Base-by-base conservation (phyloP, 306 rosid genomes). In the Glycine tomentella region DNA sequence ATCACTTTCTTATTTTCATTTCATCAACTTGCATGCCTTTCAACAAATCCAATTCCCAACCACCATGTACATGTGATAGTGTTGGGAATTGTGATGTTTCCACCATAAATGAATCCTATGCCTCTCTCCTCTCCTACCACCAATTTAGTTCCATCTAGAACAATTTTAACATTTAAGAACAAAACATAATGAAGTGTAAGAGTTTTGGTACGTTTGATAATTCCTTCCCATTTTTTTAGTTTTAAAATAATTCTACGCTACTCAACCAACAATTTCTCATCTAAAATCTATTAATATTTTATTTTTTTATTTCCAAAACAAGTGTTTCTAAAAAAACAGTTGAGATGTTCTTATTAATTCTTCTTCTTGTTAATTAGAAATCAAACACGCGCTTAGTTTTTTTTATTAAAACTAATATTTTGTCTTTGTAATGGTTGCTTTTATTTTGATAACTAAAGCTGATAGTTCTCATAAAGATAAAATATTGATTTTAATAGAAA, bases 31-130 rank as follows among this genome's bases (percentile, higher is more conserved):
- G 31, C 31, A 25, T 25, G 31, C 31, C 31, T 25, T 25, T 71
- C 34, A 59, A 46, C 44, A 9, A 4, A 34, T 50, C 45, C 55
- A 16, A 12, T 61, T 61, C 50, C 42, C 58, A 51, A 25, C 59
- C 31, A 74, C 74, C 84, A 17, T 44, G 0, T 40, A 20, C n/a
- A 65, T 72, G 33, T 59, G 8, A 33, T 6, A 52, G 55, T 69
- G 58, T 78, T 36, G 31, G 2, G 31, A 25, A 25, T 25, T 25
- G 6, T 20, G 0, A 48, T 45, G 45, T 34, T 42, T 76, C 14
- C 61, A 44, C 51, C 55, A 57, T 17, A 53, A 20, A 62, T 76
- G n/a, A 13, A 33, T 48, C 61, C 5, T 3, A 9, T 6, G 14
- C 17, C 42, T 44, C 8, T 46, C 11, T 42, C 12, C 3, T 17